phyloP scores from a whole-genome alignment of 768 basidiomycete genomes.

The Boletus subparvulus region DNA sequence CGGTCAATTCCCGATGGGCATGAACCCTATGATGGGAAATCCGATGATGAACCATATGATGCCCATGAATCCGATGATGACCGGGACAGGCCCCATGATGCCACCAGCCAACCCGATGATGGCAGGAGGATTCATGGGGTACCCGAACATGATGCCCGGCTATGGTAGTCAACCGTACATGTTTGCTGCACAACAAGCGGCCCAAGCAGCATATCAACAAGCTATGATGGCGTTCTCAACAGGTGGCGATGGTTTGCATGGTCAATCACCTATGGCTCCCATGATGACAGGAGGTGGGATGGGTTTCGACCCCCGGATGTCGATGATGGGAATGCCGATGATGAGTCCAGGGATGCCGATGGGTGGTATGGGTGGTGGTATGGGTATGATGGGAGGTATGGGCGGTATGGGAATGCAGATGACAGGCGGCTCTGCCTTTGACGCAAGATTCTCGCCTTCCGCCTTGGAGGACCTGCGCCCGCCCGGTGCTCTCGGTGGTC shows the following conservation, averaged over 20 bases:
- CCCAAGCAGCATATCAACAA: constrained; percentile 82
- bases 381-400: constrained; percentile 45
- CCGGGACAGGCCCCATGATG: constrained; percentile 52
- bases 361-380: constrained; percentile 43
- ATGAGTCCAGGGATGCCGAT: constrained; percentile 47
- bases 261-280: constrained; percentile 43
- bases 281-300: constrained; percentile 58
- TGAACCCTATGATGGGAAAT: constrained; percentile 73
- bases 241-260: constrained; percentile 57
- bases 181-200: constrained; percentile 83
- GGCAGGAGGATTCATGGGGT: constrained; percentile 50
- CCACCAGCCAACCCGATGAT: constrained; percentile 48
- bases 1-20: constrained; percentile 43
- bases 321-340: constrained; percentile 78
- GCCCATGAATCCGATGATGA: constrained; percentile 59
- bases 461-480: constrained; percentile 32
- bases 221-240: constrained; percentile 82
- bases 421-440: constrained; percentile 63
- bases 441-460: constrained; percentile 51
- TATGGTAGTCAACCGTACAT: constrained; percentile 70
- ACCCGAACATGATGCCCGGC: constrained; percentile 40
- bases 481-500: constrained; percentile 27
- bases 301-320: constrained; percentile 74
- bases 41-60: constrained; percentile 55
- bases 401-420: constrained; percentile 52